Evolutionary conservation across 2,329 filamentous ascomycete genomes (phyloP), one percentile per base, ranked within the genome.

Genomic region (Fusarium graminum): DNA sequence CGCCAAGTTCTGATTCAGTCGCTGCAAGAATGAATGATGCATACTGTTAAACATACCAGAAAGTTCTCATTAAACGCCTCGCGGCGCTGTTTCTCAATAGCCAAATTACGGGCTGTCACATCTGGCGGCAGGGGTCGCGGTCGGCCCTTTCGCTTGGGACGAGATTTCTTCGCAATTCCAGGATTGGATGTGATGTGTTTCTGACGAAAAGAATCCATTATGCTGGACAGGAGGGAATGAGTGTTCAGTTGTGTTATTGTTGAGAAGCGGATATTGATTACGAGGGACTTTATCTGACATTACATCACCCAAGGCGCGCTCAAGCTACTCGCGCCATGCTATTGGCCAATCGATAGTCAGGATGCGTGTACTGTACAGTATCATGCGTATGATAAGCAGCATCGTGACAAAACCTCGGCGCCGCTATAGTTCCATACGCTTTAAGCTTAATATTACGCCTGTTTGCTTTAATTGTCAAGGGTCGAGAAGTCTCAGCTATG

Each of bases 31-130:
- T 9, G 10, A 7, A n/a, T 5, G 14, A 9, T 16, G n/a, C 32
- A 8, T 34, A 12, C 8, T 4, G 10, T n/a, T n/a, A n/a, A 17
- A 5, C 14, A 22, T 46, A 58, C 55, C 41, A 58, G n/a, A 30
- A 62, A 62, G 28, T 62, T 60, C 19, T 62, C 57, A 14, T 62
- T 62, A 14, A 62, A 19, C 13, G 46, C 59, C 4, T 50, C 57
- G 0, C 59, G 59, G 2, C 59, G 59, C n/a, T 62, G 49, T 17
- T 62, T 62, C 57, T 62, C 59, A 6, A 62, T 62, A 12, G 59
- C 59, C 13, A 62, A 4, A 26, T 62, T 62, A 14, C 59, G 44
- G 6, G 59, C 59, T 11, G 57, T 62, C 3, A 62, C 59, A 7
- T 62, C 49, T 10, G 59, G 49, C 4, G 59, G 57, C 13, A 62